These are phyloP conservation scores for Kodamaea laetipori DNA, from an alignment of 805 yeast genomes.

Conservation along the genomic window DNA sequence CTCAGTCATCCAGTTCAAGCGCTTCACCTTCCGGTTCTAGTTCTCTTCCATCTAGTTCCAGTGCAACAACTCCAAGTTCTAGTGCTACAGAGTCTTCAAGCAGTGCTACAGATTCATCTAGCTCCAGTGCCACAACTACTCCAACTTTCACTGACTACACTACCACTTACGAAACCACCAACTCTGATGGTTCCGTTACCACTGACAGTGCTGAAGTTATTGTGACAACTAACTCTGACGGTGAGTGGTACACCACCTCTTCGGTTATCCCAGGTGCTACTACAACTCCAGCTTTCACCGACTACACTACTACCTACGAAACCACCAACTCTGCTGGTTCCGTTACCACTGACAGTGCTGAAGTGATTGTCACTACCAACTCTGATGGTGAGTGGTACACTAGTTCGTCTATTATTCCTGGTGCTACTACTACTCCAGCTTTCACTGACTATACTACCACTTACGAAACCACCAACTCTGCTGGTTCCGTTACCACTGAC, in stretches of 20 bases:
- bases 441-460: slow-evolving; percentile 22
- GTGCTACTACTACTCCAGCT: slow-evolving; percentile 11
- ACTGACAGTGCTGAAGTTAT: slow-evolving; percentile 15
- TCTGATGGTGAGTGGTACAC: slow-evolving; percentile 19
- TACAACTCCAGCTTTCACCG: slow-evolving; percentile 11
- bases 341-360: slow-evolving; percentile 21
- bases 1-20: slow-evolving; percentile 15
- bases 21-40: slow-evolving; percentile 19
- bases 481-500: too few species aligned
- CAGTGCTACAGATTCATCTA: slow-evolving; percentile 20
- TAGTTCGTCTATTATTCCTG: slow-evolving; percentile 14
- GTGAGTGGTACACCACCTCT: slow-evolving; percentile 20
- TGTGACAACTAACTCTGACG: slow-evolving; percentile 17
- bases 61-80: slow-evolving; percentile 7
- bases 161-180: slow-evolving; percentile 8
- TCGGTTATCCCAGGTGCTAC: slow-evolving; percentile 12
- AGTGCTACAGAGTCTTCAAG: slow-evolving; percentile 16
- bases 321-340: slow-evolving; percentile 20
- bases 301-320: slow-evolving; percentile 21
- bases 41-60: slow-evolving; percentile 11
- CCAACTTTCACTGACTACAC: slow-evolving; percentile 10
- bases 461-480: slow-evolving; percentile 16
- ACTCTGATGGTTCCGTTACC: slow-evolving; percentile 15
- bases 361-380: slow-evolving; percentile 21
- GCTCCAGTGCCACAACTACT: slow-evolving; percentile 12